A percentile compares a stretch with the other conserved stretches of the same genome.
phyloP scores from a whole-genome alignment of 768 basidiomycete genomes.

The Serendipita sp. region DNA sequence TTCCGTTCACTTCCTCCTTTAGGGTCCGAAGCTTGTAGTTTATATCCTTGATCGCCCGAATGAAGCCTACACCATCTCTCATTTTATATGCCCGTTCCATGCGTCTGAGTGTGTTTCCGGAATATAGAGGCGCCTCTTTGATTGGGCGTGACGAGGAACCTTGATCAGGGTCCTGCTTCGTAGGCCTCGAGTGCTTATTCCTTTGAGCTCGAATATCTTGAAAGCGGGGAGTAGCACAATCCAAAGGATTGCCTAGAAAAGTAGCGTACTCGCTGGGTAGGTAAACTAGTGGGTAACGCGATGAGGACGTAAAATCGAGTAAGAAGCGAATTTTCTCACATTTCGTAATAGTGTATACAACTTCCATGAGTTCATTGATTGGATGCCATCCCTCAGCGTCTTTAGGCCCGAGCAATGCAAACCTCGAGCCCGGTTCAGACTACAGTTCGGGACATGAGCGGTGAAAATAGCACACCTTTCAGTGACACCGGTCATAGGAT shows the following conservation, averaged over 20 bases:
- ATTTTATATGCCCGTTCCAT: slow-evolving; percentile 54
- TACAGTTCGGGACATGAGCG: background rate
- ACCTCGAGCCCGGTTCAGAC: slow-evolving; percentile 25
- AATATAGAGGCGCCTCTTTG: slow-evolving; percentile 7
- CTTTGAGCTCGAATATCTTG: background rate
- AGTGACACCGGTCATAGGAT: slow-evolving; percentile 50
- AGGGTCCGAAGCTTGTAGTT: slow-evolving; percentile 43
- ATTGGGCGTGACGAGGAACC: background rate
- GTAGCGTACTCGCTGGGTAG: background rate
- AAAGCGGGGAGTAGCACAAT: background rate
- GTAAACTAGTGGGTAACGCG: background rate
- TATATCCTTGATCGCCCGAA: slow-evolving; percentile 41
- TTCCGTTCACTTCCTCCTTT: slow-evolving; percentile 23
- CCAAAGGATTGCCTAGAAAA: background rate
- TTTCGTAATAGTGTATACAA: slow-evolving; percentile 55
- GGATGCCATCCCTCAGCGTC: slow-evolving; percentile 82
- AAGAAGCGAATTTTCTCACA: slow-evolving; percentile 21
- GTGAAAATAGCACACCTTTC: slow-evolving; percentile 35
- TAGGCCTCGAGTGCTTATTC: background rate
- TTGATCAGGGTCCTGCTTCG: background rate
- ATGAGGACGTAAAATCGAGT: too few relatives aligned
- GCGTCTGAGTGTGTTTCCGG: slow-evolving; percentile 32
- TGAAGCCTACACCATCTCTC: slow-evolving; percentile 56
- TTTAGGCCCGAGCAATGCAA: slow-evolving; percentile 59
- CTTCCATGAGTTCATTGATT: slow-evolving; percentile 58